These are phyloP conservation scores for Knufia fluminis DNA, from an alignment of 2,329 filamentous ascomycete species.

Conservation along the genomic window DNA sequence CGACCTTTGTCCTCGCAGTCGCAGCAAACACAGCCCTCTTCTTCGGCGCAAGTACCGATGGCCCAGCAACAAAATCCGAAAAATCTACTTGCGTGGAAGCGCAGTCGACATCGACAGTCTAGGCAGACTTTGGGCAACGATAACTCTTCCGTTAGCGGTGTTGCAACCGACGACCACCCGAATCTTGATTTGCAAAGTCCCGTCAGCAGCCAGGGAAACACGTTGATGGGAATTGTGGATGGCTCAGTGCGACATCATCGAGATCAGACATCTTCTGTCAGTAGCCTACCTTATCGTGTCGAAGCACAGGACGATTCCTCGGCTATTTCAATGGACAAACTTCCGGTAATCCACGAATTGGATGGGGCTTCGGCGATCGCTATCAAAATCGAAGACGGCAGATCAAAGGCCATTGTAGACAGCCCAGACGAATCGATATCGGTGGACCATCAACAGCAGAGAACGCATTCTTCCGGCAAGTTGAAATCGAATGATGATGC, in stretches of 20 bases:
- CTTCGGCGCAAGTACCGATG: background rate
- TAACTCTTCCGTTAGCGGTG: background rate
- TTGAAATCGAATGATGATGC: no score
- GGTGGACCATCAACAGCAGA: no score
- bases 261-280: background rate
- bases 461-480: no score
- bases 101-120: background rate
- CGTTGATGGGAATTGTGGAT: background rate
- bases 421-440: no score
- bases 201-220: slow-evolving; percentile 1
- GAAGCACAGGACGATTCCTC: background rate
- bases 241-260: background rate
- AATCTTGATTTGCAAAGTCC: background rate
- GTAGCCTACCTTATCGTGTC: background rate
- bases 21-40: background rate
- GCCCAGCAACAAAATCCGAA: background rate
- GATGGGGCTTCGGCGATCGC: background rate
- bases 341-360: slow-evolving; percentile 7
- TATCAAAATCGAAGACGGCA: background rate
- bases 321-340: background rate
- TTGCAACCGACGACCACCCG: background rate
- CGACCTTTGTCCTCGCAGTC: background rate
- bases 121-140: background rate
- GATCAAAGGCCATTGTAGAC: background rate
- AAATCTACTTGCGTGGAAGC: background rate